A percentile compares a stretch with the other conserved stretches of the same genome.
Conservation (phyloP, 768 basidiomycete genomes). For the Cubamyces lactineus region DNA sequence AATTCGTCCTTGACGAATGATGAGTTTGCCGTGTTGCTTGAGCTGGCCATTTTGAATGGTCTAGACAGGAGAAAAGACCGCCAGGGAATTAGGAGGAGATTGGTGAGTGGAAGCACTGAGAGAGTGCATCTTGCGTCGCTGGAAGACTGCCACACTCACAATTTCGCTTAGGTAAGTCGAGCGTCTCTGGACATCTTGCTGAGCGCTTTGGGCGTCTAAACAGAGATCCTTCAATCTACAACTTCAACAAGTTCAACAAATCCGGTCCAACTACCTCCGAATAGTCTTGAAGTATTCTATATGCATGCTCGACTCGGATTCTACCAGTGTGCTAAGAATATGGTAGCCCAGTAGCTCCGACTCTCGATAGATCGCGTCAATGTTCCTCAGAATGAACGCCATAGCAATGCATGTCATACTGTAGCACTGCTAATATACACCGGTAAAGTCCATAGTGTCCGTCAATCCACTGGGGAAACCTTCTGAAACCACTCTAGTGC, state of each 20-base stretch:
- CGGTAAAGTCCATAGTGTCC: no score
- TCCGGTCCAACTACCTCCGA: no score
- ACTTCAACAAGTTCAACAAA: no score
- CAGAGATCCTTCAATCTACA: not conserved
- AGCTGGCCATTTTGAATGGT: conserved; percentile 14
- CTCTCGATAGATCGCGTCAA: no score
- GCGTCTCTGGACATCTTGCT: not conserved
- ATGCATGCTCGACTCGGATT: no score
- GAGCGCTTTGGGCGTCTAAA: not conserved
- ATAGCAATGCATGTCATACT: no score
- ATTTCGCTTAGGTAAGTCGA: conserved; percentile 19
- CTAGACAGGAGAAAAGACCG: not conserved
- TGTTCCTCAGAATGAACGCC: no score
- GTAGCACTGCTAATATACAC: no score
- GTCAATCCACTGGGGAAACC: not conserved
- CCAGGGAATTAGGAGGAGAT: not conserved
- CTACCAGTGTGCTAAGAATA: no score
- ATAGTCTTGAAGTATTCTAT: no score
- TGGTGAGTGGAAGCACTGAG: conserved; percentile 26
- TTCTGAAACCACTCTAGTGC: not conserved
- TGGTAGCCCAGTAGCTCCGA: no score
- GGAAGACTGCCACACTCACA: conserved; percentile 11
- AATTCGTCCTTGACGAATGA: conserved; percentile 19
- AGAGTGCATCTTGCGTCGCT: conserved; percentile 7
- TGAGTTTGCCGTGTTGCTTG: conserved; percentile 5